Conservation (phyloP, 2,329 filamentous ascomycete genomes). For the Neonectria neomacrospora region DNA sequence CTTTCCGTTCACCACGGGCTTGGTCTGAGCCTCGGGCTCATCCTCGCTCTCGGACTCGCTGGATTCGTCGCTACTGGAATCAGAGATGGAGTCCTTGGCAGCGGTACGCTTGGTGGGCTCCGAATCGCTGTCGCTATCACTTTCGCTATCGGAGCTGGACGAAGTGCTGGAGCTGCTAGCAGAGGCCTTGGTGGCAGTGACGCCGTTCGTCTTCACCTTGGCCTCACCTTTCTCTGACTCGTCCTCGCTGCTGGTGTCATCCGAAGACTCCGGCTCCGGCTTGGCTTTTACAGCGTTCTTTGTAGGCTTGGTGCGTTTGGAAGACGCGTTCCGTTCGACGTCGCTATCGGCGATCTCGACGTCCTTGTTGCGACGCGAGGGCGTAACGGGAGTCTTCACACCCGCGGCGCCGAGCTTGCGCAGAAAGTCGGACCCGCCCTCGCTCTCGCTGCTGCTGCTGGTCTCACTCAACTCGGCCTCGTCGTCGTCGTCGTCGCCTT, state of each 20-base stretch:
- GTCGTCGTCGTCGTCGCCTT: slow-evolving; percentile 46
- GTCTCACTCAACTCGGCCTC: slow-evolving; percentile 49
- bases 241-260: slow-evolving; percentile 41
- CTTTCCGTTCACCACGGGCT: slow-evolving; percentile 33
- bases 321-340: slow-evolving; percentile 49
- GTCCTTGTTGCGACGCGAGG: slow-evolving; percentile 44
- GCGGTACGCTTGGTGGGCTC: slow-evolving; percentile 24
- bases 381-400: slow-evolving; percentile 29
- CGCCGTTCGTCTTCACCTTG: slow-evolving; percentile 39
- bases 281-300: slow-evolving; percentile 35
- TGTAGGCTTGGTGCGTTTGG: slow-evolving; percentile 32
- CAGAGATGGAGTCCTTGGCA: slow-evolving; percentile 33
- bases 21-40: slow-evolving; percentile 32
- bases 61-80: slow-evolving; percentile 41
- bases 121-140: slow-evolving; percentile 40
- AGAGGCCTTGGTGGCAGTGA: slow-evolving; percentile 26
- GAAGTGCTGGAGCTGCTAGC: slow-evolving; percentile 40
- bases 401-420: slow-evolving; percentile 45
- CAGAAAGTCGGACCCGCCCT: slow-evolving; percentile 45
- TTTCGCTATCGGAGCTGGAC: slow-evolving; percentile 46
- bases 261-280: slow-evolving; percentile 34
- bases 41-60: slow-evolving; percentile 45
- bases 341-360: slow-evolving; percentile 58
- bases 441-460: slow-evolving; percentile 49
- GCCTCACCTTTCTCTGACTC: slow-evolving; percentile 44